Evolutionary conservation across 83 land plant species (phyloP).

Genomic region (Diphasiastrum complanatum): DNA sequence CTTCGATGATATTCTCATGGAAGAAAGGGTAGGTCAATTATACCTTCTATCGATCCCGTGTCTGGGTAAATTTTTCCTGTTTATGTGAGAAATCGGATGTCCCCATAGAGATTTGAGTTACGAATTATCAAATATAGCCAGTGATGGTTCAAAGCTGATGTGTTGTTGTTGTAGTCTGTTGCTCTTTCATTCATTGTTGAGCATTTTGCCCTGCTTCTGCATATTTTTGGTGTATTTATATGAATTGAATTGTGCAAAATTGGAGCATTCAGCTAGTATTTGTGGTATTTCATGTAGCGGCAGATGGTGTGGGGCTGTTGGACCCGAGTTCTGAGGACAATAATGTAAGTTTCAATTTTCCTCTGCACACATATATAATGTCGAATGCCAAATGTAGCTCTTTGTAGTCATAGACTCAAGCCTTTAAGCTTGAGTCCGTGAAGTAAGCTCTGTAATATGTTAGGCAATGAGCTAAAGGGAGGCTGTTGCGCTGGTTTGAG

Average conservation of each 20-base stretch:
- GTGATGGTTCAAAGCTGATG: no score
- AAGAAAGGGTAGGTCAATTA: conserved; percentile 74
- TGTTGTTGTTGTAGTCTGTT: no score
- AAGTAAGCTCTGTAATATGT: no score
- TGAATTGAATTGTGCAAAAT: background rate
- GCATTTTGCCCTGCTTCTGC: background rate
- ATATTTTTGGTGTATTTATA: background rate
- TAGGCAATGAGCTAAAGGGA: background rate
- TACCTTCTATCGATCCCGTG: no score
- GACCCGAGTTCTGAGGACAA: conserved; percentile 81
- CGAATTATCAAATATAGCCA: no score
- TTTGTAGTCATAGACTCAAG: no score
- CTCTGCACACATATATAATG: background rate
- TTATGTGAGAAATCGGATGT: no score
- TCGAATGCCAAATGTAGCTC: no score
- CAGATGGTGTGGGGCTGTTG: conserved; percentile 60
- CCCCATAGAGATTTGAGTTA: no score
- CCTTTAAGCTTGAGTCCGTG: no score
- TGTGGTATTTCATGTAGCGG: conserved; percentile 57
- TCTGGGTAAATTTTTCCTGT: no score
- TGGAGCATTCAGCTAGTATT: conserved; percentile 42
- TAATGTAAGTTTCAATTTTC: conserved; percentile 31
- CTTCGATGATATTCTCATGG: conserved; percentile 66
- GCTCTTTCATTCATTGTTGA: no score
- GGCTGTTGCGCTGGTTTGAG: background rate